Evolutionary conservation across 495 filamentous ascomycete species (phyloP).

Genomic region (Aspergillus olivimuriae): DNA sequence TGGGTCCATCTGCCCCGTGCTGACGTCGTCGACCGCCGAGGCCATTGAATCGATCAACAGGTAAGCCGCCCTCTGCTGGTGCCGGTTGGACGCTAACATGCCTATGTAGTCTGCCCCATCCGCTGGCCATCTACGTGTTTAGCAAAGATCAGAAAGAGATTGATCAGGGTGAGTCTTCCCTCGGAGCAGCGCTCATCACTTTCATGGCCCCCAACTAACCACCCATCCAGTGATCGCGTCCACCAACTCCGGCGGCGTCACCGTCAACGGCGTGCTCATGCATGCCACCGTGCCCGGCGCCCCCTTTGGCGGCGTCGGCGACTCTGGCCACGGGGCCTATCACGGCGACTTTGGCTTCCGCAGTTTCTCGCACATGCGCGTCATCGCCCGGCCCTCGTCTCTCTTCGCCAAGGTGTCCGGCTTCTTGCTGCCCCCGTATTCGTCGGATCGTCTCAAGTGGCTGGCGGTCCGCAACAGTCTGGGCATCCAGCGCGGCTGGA

Average conservation of each 20-base stretch:
- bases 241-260: constrained; percentile 63
- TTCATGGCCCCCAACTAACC: not conserved
- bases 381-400: constrained; percentile 14
- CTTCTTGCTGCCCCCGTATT: constrained; percentile 8
- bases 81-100: not conserved
- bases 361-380: constrained; percentile 65
- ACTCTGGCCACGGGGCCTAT: constrained; percentile 69
- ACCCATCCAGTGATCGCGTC: constrained; percentile 39
- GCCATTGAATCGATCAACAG: constrained; percentile 46
- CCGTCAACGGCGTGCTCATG: constrained; percentile 69
- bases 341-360: constrained; percentile 72
- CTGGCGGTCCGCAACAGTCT: constrained; percentile 5
- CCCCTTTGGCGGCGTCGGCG: constrained; percentile 78
- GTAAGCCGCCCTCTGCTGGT: not conserved
- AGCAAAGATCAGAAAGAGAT: constrained; percentile 60
- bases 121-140: constrained; percentile 67
- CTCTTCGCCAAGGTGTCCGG: constrained; percentile 3
- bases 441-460: constrained; percentile 5
- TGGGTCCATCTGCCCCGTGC: constrained; percentile 72
- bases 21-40: constrained; percentile 62
- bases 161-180: constrained; percentile 27
- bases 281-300: constrained; percentile 57
- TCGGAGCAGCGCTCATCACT: not conserved
- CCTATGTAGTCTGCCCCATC: constrained; percentile 41
- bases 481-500: constrained; percentile 7